Percentiles rank a stretch among this genome's conserved stretches.
These are phyloP conservation scores for Fusarium luffae DNA, from an alignment of 2,329 filamentous ascomycete species.

Conservation along the genomic window DNA sequence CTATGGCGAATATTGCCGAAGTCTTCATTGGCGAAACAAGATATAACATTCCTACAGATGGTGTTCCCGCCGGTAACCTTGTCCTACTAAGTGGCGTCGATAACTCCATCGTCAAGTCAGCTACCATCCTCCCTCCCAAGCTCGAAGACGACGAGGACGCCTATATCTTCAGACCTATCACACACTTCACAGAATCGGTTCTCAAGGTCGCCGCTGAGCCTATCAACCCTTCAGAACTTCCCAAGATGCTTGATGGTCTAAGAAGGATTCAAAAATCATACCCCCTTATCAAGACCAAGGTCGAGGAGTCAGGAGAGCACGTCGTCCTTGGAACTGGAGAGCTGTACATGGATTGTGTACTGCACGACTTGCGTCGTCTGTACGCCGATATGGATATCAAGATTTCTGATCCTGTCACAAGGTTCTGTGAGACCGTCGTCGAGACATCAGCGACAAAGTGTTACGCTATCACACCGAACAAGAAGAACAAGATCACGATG, in stretches of 20 bases:
- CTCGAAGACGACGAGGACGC: slow-evolving; percentile 90
- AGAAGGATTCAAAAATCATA: slow-evolving; percentile 99
- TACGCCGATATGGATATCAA: slow-evolving; percentile 99
- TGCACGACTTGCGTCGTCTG: slow-evolving; percentile 91
- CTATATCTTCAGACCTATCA: slow-evolving; percentile 92
- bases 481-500: slow-evolving; percentile 99
- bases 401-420: slow-evolving; percentile 95
- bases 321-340: slow-evolving; percentile 95
- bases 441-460: slow-evolving; percentile 98
- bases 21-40: slow-evolving; percentile 92
- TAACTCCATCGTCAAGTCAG: slow-evolving; percentile 98
- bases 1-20: slow-evolving; percentile 81
- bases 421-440: slow-evolving; percentile 97
- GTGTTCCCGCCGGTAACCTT: slow-evolving; percentile 92
- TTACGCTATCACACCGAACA: slow-evolving; percentile 97
- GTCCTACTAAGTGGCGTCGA: slow-evolving; percentile 93
- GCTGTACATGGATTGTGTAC: slow-evolving; percentile 99
- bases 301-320: slow-evolving; percentile 97
- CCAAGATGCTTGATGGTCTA: slow-evolving; percentile 97
- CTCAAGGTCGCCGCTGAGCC: slow-evolving; percentile 98
- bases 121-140: slow-evolving; percentile 84
- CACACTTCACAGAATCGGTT: slow-evolving; percentile 96
- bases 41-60: slow-evolving; percentile 92
- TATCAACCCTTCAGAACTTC: slow-evolving; percentile 96
- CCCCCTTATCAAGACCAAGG: slow-evolving; percentile 93